These are phyloP conservation scores for Russula sp. DNA, from an alignment of 768 basidiomycete species.

Conservation along the genomic window DNA sequence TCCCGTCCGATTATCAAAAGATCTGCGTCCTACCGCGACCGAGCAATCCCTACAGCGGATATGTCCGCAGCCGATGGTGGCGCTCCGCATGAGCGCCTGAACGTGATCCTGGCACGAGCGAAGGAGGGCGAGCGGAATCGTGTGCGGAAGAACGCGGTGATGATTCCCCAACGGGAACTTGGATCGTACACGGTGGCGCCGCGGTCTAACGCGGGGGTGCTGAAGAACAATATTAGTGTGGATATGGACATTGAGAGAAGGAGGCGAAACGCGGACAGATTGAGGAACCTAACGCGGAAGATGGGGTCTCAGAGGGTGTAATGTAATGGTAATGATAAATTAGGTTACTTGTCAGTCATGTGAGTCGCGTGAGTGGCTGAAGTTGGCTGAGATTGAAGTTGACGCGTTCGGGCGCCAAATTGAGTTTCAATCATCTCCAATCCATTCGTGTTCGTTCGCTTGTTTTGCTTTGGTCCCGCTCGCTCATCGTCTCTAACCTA, in stretches of 20 bases:
- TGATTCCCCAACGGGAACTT: conserved; percentile 70
- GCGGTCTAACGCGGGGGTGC: conserved; percentile 43
- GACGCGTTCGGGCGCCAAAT: conserved; percentile 14
- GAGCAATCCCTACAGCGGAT: conserved; percentile 54
- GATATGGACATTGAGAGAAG: conserved; percentile 69
- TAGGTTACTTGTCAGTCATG: neutral
- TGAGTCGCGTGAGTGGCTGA: conserved; percentile 2
- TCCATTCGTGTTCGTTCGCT: neutral
- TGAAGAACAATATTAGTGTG: conserved; percentile 49
- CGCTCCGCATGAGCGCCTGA: conserved; percentile 47
- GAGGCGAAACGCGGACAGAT: conserved; percentile 64
- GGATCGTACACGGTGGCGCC: conserved; percentile 81
- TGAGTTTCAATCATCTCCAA: conserved; percentile 10
- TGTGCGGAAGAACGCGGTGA: conserved; percentile 71
- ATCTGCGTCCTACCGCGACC: conserved; percentile 72
- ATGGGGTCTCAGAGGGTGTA: conserved; percentile 23
- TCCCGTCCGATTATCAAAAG: conserved; percentile 89
- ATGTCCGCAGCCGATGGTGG: conserved; percentile 32
- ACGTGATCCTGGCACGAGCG: conserved; percentile 60
- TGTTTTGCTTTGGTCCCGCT: conserved; percentile 1
- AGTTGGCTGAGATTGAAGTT: conserved; percentile 9
- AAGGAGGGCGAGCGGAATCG: conserved; percentile 61
- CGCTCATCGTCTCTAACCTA: conserved; percentile 13
- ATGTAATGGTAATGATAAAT: neutral
- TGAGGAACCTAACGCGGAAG: conserved; percentile 54